Evolutionary conservation across 176 grass and related monocot species (phyloP), one percentile per base, ranked within the genome.

Genomic region (Oryza longistaminata): DNA sequence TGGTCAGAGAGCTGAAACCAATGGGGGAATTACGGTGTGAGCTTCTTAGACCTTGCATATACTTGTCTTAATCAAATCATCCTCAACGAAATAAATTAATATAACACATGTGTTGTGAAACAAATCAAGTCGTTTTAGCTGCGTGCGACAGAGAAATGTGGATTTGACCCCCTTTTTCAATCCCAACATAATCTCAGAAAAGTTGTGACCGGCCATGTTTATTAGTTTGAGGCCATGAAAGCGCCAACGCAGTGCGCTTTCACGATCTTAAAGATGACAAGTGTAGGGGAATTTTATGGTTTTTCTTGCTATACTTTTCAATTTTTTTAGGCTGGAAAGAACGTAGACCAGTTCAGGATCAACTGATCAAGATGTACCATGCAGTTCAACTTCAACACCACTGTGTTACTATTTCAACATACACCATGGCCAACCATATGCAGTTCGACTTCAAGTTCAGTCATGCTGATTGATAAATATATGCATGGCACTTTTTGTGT

Each of bases 161-260:
- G 53, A 78, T 5, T 43, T 9, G 81, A 88, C 33, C 1, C 53
- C 6, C 2, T 58, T 58, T n/a, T 58, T 2, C 19, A 21, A 7
- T 17, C 21, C 53, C 19, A 58, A 58, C 19, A 58, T 58, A 58
- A 7, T 49, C 60, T 68, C 45, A 48, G 9, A 3, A 9, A 53
- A 8, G 53, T 64, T 14, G 3, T 33, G 40, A 40, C 25, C 2
- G 7, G 14, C 9, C 24, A 48, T 9, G 39, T 22, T n/a, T 6
- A 27, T 68, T 40, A 21, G 16, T 81, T 7, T 53, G 66, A 86
- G 83, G 66, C 53, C 22, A 6, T 6, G 66, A 66, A 70, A 71
- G 21, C 14, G 31, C 33, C 58, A 73, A 72, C 72, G 66, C 64
- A 1, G 73, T 16, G 31, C 0, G 9, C 37, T 64, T 11, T 29